Conservation (phyloP, 192 early-diverging fungal species). For the Linnemannia elongata region DNA sequence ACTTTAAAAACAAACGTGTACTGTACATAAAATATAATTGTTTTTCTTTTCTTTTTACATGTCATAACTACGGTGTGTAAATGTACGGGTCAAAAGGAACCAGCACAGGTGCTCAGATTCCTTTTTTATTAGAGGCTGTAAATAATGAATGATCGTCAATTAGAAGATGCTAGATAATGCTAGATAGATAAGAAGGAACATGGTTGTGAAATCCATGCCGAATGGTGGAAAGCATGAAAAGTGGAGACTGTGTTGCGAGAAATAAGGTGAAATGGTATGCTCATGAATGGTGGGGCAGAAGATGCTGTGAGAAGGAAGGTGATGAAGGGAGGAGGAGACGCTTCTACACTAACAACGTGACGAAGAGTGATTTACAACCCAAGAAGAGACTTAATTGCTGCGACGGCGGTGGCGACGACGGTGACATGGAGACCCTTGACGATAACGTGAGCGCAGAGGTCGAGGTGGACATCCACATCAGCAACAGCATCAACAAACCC, state of each 20-base stretch:
- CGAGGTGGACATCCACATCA: not conserved
- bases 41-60: no score
- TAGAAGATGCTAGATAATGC: not conserved
- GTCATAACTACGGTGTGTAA: no score
- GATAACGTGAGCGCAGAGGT: slow-evolving; percentile 16
- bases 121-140: not conserved
- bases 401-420: not conserved
- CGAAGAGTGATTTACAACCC: not conserved
- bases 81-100: not conserved
- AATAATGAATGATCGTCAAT: not conserved
- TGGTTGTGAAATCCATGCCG: not conserved
- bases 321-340: not conserved
- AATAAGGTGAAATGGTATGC: not conserved
- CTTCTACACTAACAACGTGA: not conserved
- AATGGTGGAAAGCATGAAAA: not conserved
- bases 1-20: no score
- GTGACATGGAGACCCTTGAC: not conserved
- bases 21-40: no score
- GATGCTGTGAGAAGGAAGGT: not conserved
- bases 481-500: slow-evolving; percentile 10
- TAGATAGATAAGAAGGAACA: not conserved
- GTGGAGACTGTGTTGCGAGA: not conserved
- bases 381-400: not conserved
- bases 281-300: not conserved
- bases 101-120: not conserved